A percentile compares a stretch with the other conserved stretches of the same genome.
Evolutionary conservation across 108 stramenopile species (phyloP).

Genomic region (Parietichytrium sp.): DNA sequence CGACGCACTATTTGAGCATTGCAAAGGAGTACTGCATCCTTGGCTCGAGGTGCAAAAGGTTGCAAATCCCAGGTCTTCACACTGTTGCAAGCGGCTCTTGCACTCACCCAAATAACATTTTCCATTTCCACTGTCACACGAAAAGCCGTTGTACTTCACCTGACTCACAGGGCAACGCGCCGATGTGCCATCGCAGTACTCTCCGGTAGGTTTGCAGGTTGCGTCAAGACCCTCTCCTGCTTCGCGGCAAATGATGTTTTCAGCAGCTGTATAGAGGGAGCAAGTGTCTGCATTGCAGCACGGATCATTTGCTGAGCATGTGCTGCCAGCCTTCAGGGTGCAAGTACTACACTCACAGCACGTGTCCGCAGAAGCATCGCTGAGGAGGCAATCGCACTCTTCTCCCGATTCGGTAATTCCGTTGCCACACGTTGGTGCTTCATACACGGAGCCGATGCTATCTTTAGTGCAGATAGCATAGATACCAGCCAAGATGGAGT

Average conservation of each 20-base stretch:
- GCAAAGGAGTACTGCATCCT: neutral
- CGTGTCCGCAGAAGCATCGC: neutral
- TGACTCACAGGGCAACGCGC: neutral
- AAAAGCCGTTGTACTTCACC: neutral
- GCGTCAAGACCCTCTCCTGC: neutral
- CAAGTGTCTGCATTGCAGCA: neutral
- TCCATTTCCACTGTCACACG: neutral
- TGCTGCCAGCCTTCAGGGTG: neutral
- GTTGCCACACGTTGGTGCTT: neutral
- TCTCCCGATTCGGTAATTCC: neutral
- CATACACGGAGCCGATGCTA: neutral
- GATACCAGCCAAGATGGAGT: too few relatives aligned
- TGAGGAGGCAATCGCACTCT: neutral
- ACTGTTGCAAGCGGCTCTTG: neutral
- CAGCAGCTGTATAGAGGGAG: neutral
- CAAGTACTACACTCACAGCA: neutral
- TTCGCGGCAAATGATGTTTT: neutral
- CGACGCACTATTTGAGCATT: neutral
- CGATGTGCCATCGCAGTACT: neutral
- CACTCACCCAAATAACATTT: constrained; percentile 1
- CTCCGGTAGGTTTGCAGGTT: neutral
- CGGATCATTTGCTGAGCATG: neutral
- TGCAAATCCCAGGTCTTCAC: neutral
- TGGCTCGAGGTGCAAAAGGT: neutral
- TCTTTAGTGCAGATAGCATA: neutral